Percentiles rank a stretch among this genome's conserved stretches.
Conservation (phyloP, 2,329 filamentous ascomycete genomes). For the Cordyceps tenuipes region DNA sequence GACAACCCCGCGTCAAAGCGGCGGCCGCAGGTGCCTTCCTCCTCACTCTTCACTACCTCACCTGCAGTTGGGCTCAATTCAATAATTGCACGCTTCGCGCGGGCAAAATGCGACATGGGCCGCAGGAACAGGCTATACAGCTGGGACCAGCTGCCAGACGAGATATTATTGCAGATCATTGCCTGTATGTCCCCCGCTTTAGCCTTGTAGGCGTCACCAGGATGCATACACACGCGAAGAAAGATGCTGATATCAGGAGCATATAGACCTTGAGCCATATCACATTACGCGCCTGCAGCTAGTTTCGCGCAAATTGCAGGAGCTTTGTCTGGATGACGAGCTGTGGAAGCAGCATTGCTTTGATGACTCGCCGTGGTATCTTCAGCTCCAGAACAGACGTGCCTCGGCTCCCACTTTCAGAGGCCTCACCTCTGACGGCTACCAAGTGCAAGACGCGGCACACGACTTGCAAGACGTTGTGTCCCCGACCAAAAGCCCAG, state of each 20-base stretch:
- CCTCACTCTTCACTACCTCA: background rate
- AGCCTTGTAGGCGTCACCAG: conserved; percentile 15
- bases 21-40: background rate
- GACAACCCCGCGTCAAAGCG: background rate
- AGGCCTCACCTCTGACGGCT: background rate
- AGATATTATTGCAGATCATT: conserved; percentile 56
- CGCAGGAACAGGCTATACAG: conserved; percentile 16
- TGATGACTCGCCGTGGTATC: conserved; percentile 57
- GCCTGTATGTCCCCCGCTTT: conserved; percentile 40
- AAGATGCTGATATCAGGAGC: background rate
- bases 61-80: background rate
- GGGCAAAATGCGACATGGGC: conserved; percentile 21
- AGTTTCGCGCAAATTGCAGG: conserved; percentile 57
- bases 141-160: conserved; percentile 50
- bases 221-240: background rate
- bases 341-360: conserved; percentile 74
- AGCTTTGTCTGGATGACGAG: conserved; percentile 62
- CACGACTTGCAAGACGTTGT: background rate
- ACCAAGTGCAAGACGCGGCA: background rate
- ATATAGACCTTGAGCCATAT: conserved; percentile 28
- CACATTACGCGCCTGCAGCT: conserved; percentile 56
- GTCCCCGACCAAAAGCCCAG: background rate
- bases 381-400: conserved; percentile 37
- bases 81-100: background rate
- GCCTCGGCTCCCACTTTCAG: background rate